Evolutionary conservation across 495 filamentous ascomycete genomes (phyloP).

Genomic region (Pyrenula massariospora): DNA sequence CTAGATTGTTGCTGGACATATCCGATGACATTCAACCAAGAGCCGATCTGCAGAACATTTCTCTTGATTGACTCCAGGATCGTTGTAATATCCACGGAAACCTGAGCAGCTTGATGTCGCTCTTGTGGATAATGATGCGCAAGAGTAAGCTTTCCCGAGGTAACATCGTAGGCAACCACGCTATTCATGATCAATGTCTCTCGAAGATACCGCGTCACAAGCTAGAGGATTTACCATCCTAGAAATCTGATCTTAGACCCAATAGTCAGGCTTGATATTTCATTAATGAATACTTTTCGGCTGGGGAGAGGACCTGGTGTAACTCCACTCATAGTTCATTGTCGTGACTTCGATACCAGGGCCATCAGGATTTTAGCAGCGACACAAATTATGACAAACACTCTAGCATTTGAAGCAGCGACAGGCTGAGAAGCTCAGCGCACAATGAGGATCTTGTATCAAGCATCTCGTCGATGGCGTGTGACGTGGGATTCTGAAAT

Average conservation of each 20-base stretch:
- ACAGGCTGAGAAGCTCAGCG: too few species aligned
- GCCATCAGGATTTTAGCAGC: conserved; percentile 5
- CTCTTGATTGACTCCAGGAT: conserved; percentile 52
- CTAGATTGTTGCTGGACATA: conserved; percentile 42
- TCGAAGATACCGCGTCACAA: background rate
- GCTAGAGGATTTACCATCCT: conserved; percentile 57
- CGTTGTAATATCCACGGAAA: conserved; percentile 57
- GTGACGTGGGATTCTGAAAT: conserved; percentile 23
- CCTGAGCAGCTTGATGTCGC: conserved; percentile 21
- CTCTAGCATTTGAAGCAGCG: too few species aligned
- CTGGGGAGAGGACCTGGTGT: conserved; percentile 56
- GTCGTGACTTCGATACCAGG: conserved; percentile 1
- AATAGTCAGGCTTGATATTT: conserved; percentile 37
- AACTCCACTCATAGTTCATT: background rate
- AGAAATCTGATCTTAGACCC: conserved; percentile 81
- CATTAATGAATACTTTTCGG: conserved; percentile 53
- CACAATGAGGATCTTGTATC: background rate
- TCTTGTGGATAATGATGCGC: conserved; percentile 49
- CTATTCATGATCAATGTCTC: conserved; percentile 23
- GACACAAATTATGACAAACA: conserved; percentile 1
- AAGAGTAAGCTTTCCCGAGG: conserved; percentile 48
- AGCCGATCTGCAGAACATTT: conserved; percentile 59
- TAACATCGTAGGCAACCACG: conserved; percentile 54
- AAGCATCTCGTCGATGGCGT: conserved; percentile 16
- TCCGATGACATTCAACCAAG: conserved; percentile 85